phyloP scores from a whole-genome alignment of 208 protist genomes.

The Crithidia brevicula region DNA sequence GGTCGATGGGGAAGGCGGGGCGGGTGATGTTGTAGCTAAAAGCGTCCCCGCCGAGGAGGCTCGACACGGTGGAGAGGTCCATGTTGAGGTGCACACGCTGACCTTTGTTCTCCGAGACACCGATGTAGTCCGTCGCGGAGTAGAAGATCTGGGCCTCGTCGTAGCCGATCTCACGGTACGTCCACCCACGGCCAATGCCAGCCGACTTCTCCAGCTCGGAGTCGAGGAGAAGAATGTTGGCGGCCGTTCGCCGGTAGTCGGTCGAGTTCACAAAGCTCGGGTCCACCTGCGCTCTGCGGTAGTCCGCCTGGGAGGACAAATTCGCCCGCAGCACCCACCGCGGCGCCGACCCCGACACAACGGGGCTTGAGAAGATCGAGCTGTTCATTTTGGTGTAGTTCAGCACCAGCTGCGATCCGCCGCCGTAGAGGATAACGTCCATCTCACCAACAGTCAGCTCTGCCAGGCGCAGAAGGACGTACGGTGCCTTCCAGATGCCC shows the following conservation, averaged over 20 bases:
- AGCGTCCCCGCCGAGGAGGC: neutral
- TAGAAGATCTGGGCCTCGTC: slow-evolving; percentile 83
- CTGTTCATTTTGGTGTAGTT: slow-evolving; percentile 62
- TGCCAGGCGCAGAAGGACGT: slow-evolving; percentile 69
- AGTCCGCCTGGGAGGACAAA: slow-evolving; percentile 26
- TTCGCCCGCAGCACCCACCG: slow-evolving; percentile 64
- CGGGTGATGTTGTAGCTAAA: slow-evolving; percentile 31
- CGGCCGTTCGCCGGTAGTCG: slow-evolving; percentile 4
- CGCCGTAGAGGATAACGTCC: slow-evolving; percentile 61
- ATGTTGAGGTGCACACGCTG: slow-evolving; percentile 63
- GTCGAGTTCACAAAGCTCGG: neutral
- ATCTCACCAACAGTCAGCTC: slow-evolving; percentile 74
- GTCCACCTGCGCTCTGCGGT: neutral
- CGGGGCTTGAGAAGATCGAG: slow-evolving; percentile 5
- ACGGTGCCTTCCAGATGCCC: slow-evolving; percentile 67
- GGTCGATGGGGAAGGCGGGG: slow-evolving; percentile 27
- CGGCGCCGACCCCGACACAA: slow-evolving; percentile 51
- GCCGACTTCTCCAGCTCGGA: slow-evolving; percentile 59
- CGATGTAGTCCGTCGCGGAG: slow-evolving; percentile 68
- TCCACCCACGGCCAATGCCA: slow-evolving; percentile 89
- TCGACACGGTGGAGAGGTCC: slow-evolving; percentile 17
- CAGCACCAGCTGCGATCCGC: slow-evolving; percentile 30
- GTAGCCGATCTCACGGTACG: slow-evolving; percentile 72
- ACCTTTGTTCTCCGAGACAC: slow-evolving; percentile 54
- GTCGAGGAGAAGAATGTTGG: slow-evolving; percentile 79